Percentiles rank a stretch among this genome's conserved stretches.
These are phyloP conservation scores for Leccinellum luteum DNA, from an alignment of 768 basidiomycete species.

Conservation along the genomic window DNA sequence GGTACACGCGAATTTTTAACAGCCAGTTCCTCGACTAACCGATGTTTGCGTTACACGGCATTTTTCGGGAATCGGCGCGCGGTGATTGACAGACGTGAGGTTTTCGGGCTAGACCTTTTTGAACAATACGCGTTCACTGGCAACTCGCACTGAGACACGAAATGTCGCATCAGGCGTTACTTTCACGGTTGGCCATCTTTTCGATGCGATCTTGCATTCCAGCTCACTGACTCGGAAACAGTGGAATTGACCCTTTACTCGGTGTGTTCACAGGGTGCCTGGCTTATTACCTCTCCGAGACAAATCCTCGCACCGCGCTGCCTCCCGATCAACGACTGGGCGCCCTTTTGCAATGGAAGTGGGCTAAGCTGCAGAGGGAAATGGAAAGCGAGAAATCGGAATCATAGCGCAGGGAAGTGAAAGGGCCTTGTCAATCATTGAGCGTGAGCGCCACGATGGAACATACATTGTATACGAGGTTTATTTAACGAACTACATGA, in stretches of 20 bases:
- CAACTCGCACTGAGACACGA: neutral
- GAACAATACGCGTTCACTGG: neutral
- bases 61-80: conserved; percentile 17
- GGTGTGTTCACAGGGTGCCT: conserved; percentile 76
- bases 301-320: conserved; percentile 69
- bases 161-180: conserved; percentile 43
- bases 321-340: conserved; percentile 52
- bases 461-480: neutral
- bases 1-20: conserved; percentile 25
- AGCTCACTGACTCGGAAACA: conserved; percentile 27
- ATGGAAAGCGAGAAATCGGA: conserved; percentile 1
- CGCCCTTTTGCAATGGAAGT: conserved; percentile 66
- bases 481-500: neutral
- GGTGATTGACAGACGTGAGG: conserved; percentile 10
- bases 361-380: conserved; percentile 39
- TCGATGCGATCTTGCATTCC: neutral
- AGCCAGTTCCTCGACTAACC: conserved; percentile 18
- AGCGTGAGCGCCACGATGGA: neutral
- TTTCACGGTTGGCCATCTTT: conserved; percentile 30
- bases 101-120: neutral
- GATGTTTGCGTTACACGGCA: conserved; percentile 26
- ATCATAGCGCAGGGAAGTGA: neutral
- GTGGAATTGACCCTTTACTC: conserved; percentile 66
- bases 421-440: neutral
- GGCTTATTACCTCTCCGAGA: conserved; percentile 80